Evolutionary conservation across 2,329 filamentous ascomycete genomes (phyloP).

Genomic region (Remersonia thermophila): DNA sequence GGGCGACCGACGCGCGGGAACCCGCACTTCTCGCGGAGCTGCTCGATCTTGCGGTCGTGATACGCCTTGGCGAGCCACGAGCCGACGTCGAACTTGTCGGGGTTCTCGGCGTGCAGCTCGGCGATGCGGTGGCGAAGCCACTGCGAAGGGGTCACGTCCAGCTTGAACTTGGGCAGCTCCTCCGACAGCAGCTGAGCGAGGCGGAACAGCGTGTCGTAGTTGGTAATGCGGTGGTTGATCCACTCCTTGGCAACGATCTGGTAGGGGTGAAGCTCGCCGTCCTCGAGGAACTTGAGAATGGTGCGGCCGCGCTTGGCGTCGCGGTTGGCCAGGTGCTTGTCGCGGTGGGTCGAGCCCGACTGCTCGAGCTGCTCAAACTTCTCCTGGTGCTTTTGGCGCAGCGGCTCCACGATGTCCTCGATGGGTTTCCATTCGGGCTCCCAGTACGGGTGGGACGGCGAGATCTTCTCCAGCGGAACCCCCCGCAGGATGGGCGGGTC

Average conservation of each 20-base stretch:
- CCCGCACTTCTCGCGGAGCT: conserved; percentile 38
- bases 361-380: conserved; percentile 30
- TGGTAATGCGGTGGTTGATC: conserved; percentile 31
- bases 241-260: conserved; percentile 43
- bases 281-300: conserved; percentile 39
- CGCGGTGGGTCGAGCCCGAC: conserved; percentile 25
- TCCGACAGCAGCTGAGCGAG: conserved; percentile 38
- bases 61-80: conserved; percentile 42
- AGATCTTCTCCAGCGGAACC: conserved; percentile 41
- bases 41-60: conserved; percentile 39
- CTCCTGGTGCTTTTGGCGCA: conserved; percentile 35
- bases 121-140: conserved; percentile 46
- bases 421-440: conserved; percentile 39
- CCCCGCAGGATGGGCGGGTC: conserved; percentile 40
- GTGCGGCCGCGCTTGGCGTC: conserved; percentile 43
- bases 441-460: conserved; percentile 41
- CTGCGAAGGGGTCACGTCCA: conserved; percentile 40
- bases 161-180: conserved; percentile 40
- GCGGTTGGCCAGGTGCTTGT: conserved; percentile 41
- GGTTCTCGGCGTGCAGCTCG: conserved; percentile 33
- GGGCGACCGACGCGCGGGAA: conserved; percentile 47
- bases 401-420: conserved; percentile 29
- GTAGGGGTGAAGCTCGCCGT: conserved; percentile 42
- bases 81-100: conserved; percentile 37
- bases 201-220: conserved; percentile 46